phyloP scores from a whole-genome alignment of 371 early-diverging fungal species.

The Mortierella polycephala region DNA sequence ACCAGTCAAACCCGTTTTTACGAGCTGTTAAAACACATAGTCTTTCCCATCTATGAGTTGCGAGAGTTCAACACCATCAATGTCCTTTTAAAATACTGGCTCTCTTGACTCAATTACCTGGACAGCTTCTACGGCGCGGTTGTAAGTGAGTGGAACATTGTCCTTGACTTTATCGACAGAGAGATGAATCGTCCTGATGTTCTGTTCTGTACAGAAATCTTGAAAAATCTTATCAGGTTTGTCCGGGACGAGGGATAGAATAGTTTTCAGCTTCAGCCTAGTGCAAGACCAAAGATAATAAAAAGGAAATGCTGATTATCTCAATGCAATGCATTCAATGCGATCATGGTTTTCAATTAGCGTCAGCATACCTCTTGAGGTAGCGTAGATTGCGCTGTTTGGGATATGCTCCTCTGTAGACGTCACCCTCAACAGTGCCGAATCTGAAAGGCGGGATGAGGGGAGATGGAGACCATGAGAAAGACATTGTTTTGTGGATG shows the following conservation, averaged over 20 bases:
- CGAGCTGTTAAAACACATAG: background rate
- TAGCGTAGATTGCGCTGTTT: slow-evolving; percentile 86
- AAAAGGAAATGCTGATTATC: background rate
- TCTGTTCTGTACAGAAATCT: slow-evolving; percentile 72
- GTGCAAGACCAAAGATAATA: background rate
- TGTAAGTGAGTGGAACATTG: slow-evolving; percentile 86
- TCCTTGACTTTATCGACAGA: slow-evolving; percentile 89
- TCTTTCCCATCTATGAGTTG: too few relatives aligned
- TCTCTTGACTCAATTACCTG: slow-evolving; percentile 56
- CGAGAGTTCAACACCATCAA: too few relatives aligned
- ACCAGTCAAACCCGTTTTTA: background rate
- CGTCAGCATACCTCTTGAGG: slow-evolving; percentile 67
- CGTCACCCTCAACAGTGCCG: slow-evolving; percentile 80
- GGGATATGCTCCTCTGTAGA: slow-evolving; percentile 91
- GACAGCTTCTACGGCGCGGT: slow-evolving; percentile 79
- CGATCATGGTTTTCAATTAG: background rate
- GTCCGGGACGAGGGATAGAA: slow-evolving; percentile 89
- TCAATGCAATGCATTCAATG: background rate
- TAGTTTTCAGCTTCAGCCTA: slow-evolving; percentile 80
- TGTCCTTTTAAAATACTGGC: background rate
- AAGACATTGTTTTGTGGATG: slow-evolving; percentile 10
- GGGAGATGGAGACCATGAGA: slow-evolving; percentile 58
- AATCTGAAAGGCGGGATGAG: slow-evolving; percentile 89
- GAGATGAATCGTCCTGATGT: slow-evolving; percentile 78
- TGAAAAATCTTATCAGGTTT: slow-evolving; percentile 69